Evolutionary conservation across 2,329 filamentous ascomycete genomes (phyloP), one percentile per base, ranked within the genome.

Genomic region (Monosporascus cannonballus): DNA sequence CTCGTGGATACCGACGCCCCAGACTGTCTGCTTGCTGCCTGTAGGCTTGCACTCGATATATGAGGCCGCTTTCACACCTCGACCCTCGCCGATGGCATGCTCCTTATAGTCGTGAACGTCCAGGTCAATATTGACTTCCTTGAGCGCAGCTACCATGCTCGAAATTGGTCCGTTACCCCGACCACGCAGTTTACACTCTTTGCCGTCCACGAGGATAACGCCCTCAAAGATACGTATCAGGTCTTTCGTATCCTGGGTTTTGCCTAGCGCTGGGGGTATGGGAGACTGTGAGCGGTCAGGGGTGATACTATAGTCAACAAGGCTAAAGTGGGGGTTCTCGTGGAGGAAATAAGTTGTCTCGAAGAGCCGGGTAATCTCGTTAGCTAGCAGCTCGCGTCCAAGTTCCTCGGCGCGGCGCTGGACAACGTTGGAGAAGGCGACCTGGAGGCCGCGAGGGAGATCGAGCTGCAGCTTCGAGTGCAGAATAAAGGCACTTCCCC

Each of bases 31-130:
- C 51, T 80, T 80, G 57, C 78, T 86, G 47, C 81, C 83, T 4
- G 80, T 73, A 20, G 85, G 79, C 27, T 81, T 91, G 71, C 92
- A 96, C 71, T 96, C 89, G 58, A 97, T 96, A 68, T 95, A 99
- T 2, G 92, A 90, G 2, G 91, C 93, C n/a, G 93, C 94, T 76
- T 95, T 95, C 59, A 93, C 90, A 56, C 90, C 83, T 53, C 84
- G 83, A 56, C 89, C 90, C 49, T 79, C 77, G 59, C 90, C 90
- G 61, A 97, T 91, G 30, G 92, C 87, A 72, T 97, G 93, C 71
- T 97, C 94, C 76, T 95, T 96, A 77, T 97, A 97, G 69, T 96
- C 90, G 46, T 86, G 83, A 49, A 97, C 90, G 66, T 97, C 93
- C 22, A 99, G 77, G 65, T 95, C 86, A 58, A 97, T 86, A 53